Conservation (phyloP, 1,284 basidiomycete species). For the Boletellus deceptivus region DNA sequence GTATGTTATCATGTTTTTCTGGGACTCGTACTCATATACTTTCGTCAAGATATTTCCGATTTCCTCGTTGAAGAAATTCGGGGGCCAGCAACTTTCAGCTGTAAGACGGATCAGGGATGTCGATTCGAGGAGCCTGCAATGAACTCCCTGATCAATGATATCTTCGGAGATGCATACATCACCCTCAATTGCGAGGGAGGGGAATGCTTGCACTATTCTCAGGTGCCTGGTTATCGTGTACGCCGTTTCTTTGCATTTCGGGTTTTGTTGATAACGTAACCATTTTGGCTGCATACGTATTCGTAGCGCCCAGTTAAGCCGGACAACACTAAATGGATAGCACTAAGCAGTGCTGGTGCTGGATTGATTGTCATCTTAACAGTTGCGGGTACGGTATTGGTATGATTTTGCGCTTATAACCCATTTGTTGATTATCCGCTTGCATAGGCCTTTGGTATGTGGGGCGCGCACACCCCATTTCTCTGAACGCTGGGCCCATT, state of each 20-base stretch:
- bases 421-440: neutral
- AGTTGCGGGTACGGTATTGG: conserved; percentile 44
- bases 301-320: conserved; percentile 70
- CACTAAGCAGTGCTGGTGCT: conserved; percentile 79
- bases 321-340: conserved; percentile 79
- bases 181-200: conserved; percentile 85
- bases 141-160: conserved; percentile 90
- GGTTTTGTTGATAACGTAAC: neutral
- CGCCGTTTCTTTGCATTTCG: conserved; percentile 19
- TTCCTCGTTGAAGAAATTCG: conserved; percentile 89
- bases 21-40: neutral
- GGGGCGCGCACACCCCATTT: conserved; percentile 57
- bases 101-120: conserved; percentile 74
- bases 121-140: conserved; percentile 94
- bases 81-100: conserved; percentile 88
- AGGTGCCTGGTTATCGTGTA: conserved; percentile 90
- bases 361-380: conserved; percentile 64
- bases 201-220: conserved; percentile 91
- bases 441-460: conserved; percentile 82
- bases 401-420: neutral
- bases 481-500: conserved; percentile 66
- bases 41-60: conserved; percentile 80
- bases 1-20: conserved; percentile 45
- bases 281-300: neutral
- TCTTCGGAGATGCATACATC: conserved; percentile 92